phyloP scores from a whole-genome alignment of 2,329 filamentous ascomycete species.

The Coniochaeta pulveracea region DNA sequence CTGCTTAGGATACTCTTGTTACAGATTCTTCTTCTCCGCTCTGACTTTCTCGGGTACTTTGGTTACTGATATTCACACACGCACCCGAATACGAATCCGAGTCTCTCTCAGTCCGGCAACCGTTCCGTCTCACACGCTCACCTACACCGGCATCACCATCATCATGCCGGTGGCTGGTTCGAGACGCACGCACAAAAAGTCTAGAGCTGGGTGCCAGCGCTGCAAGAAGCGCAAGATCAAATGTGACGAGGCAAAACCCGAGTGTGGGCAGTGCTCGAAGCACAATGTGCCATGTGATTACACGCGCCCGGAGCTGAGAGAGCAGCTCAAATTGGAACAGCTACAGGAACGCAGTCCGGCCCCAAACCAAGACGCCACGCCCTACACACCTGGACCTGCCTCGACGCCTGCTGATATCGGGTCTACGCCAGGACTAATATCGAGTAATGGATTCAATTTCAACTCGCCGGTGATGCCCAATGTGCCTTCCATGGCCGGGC shows the following conservation, averaged over 20 bases:
- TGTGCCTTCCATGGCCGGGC: slow-evolving; percentile 12
- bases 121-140: too few species aligned
- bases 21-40: too few species aligned
- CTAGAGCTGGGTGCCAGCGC: slow-evolving; percentile 51
- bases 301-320: slow-evolving; percentile 36
- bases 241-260: slow-evolving; percentile 56
- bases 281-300: slow-evolving; percentile 58
- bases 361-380: slow-evolving; percentile 9
- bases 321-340: too few species aligned
- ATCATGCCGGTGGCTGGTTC: slow-evolving; percentile 53
- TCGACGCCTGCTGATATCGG: slow-evolving; percentile 7
- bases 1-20: too few species aligned
- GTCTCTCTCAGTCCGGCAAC: too few species aligned
- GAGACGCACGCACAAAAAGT: slow-evolving; percentile 57
- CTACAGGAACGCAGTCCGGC: slow-evolving; percentile 22
- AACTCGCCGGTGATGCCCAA: slow-evolving; percentile 13
- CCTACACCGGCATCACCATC: too few species aligned
- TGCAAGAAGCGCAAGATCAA: slow-evolving; percentile 63
- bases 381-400: slow-evolving; percentile 11
- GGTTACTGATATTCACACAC: too few species aligned
- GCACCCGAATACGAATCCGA: too few species aligned
- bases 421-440: slow-evolving; percentile 15
- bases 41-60: too few species aligned
- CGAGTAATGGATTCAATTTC: slow-evolving; percentile 13
- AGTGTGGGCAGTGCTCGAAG: slow-evolving; percentile 55